phyloP scores from a whole-genome alignment of 2,329 filamentous ascomycete genomes.

The Sordariomycetes sp. region DNA sequence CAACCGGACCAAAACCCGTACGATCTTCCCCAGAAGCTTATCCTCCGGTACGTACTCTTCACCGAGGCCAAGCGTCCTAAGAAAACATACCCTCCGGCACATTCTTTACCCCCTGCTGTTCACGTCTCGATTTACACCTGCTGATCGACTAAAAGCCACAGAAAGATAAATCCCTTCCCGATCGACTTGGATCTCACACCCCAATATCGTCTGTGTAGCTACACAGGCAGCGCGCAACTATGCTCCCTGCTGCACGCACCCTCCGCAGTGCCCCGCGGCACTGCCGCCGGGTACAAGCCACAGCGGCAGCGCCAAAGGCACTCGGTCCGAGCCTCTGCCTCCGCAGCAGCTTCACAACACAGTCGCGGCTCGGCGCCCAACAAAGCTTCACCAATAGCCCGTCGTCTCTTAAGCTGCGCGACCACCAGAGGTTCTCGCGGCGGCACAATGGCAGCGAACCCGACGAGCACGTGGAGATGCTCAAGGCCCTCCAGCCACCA shows the following conservation, averaged over 20 bases:
- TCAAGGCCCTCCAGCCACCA: conserved; percentile 66
- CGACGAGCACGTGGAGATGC: conserved; percentile 63
- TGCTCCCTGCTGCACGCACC: background rate
- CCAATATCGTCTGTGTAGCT: background rate
- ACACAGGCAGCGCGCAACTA: background rate
- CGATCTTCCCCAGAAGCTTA: background rate
- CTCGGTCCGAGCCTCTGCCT: background rate
- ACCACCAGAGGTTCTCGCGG: conserved; percentile 45
- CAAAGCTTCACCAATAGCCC: background rate
- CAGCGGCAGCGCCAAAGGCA: background rate
- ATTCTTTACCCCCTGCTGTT: background rate
- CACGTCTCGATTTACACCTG: background rate
- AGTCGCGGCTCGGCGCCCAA: background rate
- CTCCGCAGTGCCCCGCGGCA: background rate
- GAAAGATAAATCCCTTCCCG: background rate
- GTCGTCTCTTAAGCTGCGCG: conserved; percentile 5
- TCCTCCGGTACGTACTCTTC: background rate
- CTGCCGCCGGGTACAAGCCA: background rate
- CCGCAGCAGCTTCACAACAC: background rate
- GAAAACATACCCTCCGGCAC: background rate
- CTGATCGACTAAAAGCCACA: background rate
- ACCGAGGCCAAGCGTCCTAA: background rate
- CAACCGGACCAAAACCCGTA: background rate
- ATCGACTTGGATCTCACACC: background rate
- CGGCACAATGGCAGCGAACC: conserved; percentile 81